A percentile compares a stretch with the other conserved stretches of the same genome.
These are phyloP conservation scores for Heterobasidion annosum DNA, from an alignment of 1,284 basidiomycete genomes.

Conservation along the genomic window DNA sequence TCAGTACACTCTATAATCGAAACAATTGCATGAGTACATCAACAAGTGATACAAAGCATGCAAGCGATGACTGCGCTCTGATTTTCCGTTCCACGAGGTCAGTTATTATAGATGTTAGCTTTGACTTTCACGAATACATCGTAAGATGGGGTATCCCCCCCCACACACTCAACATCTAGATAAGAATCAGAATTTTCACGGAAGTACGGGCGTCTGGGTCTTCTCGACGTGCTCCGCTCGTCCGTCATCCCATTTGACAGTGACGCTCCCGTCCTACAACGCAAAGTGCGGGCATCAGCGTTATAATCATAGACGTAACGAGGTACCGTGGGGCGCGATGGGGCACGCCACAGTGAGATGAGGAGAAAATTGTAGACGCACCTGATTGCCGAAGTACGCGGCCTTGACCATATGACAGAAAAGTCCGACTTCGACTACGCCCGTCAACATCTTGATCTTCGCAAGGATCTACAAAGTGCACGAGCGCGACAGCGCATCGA, in stretches of 20 bases:
- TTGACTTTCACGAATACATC: too few relatives aligned
- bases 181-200: too few relatives aligned
- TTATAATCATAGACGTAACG: not conserved
- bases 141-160: too few relatives aligned
- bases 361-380: conserved; percentile 21
- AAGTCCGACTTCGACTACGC: conserved; percentile 94
- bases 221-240: conserved; percentile 23
- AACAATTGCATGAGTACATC: too few relatives aligned
- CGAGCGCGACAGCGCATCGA: not conserved
- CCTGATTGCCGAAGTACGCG: conserved; percentile 94
- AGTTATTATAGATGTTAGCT: too few relatives aligned
- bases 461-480: conserved; percentile 44
- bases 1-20: too few relatives aligned
- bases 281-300: not conserved
- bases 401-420: conserved; percentile 93
- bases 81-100: too few relatives aligned
- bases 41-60: too few relatives aligned
- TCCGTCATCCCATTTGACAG: conserved; percentile 40
- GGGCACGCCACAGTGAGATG: not conserved
- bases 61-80: too few relatives aligned
- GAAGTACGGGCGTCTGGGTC: too few relatives aligned
- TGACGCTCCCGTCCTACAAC: conserved; percentile 45
- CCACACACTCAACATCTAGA: too few relatives aligned
- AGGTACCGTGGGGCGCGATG: not conserved
- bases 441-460: conserved; percentile 84